A percentile compares a stretch with the other conserved stretches of the same genome.
Evolutionary conservation across 805 yeast species (phyloP).

Genomic region (Saturnispora silvae): DNA sequence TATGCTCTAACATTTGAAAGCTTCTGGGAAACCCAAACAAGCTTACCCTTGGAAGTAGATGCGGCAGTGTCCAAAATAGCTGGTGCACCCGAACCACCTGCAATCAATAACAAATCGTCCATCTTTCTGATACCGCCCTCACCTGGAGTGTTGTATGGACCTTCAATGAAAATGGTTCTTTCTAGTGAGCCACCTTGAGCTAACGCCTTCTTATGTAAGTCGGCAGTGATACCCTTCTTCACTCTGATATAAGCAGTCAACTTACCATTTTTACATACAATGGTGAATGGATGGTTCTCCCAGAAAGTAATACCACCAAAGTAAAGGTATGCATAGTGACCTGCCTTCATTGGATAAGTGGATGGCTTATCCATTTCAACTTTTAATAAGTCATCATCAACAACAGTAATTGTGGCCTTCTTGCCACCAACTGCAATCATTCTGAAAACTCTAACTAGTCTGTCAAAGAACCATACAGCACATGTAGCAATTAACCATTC

Average conservation of each 20-base stretch:
- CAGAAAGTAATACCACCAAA: slow-evolving; percentile 43
- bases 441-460: slow-evolving; percentile 33
- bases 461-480: slow-evolving; percentile 43
- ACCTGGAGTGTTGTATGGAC: slow-evolving; percentile 50
- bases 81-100: slow-evolving; percentile 68
- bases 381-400: slow-evolving; percentile 7
- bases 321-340: slow-evolving; percentile 46
- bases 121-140: slow-evolving; percentile 37
- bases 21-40: slow-evolving; percentile 53
- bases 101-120: slow-evolving; percentile 42
- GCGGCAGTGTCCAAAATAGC: slow-evolving; percentile 35
- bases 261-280: slow-evolving; percentile 30
- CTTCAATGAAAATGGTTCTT: slow-evolving; percentile 38
- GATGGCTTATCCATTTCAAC: slow-evolving; percentile 10
- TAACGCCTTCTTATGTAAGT: slow-evolving; percentile 23
- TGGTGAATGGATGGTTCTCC: slow-evolving; percentile 69
- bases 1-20: slow-evolving; percentile 37
- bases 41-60: slow-evolving; percentile 26
- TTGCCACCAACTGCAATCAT: slow-evolving; percentile 16
- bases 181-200: slow-evolving; percentile 6
- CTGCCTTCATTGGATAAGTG: slow-evolving; percentile 41
- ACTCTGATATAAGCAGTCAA: slow-evolving; percentile 34
- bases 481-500: slow-evolving; percentile 28
- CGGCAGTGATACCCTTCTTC: slow-evolving; percentile 44
- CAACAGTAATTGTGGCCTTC: slow-evolving; percentile 11